Evolutionary conservation across 2,329 filamentous ascomycete species (phyloP), one percentile per base, ranked within the genome.

Genomic region (Ophiostoma novo-ulmi): DNA sequence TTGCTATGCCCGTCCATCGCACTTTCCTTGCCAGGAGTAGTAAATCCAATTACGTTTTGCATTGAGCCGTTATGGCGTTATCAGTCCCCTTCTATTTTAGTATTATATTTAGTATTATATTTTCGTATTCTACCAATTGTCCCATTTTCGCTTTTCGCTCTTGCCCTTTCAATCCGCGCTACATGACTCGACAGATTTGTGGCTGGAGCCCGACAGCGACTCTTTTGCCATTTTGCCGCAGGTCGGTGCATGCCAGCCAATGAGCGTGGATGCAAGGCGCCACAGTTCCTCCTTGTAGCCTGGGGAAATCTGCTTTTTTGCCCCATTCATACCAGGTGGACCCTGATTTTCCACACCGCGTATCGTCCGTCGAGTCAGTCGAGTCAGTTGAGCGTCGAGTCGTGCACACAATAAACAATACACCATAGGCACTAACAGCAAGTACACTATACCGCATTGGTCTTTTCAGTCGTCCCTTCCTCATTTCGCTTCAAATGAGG

Each of bases 331-430:
- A 31, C 31, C 31, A 4, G 58, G 63, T 65, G 63, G 61, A 65
- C 63, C 63, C 63, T 65, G 63, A 39, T 38, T 65, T 61, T 39
- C 63, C 63, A 39, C 63, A 38, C 63, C 35, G 36, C 63, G 63
- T 13, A 65, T 39, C 63, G 63, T 61, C 44, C 63, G 63, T 48
- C 44, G 44, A 48, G 44, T 48, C 44, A 48, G 44, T 20, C 44
- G 38, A 11, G 26, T 31, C 31, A 31, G 31, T 31, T 4, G 20
- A 44, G 39, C 39, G 58, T 31, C 58, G 48, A 22, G 48, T 48
- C 13, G 44, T 48, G 48, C 20, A 8, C 11, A 20, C n/a, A 39
- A 10, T 39, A 39, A 11, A 11, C 11, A 39, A 20, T 17, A 48
- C 31, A 31, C 31, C 31, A 48, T 48, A 20, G 17, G 26, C 20